A percentile compares a stretch with the other conserved stretches of the same genome.
Conservation (phyloP, 352 stramenopile species). For the Thraustochytrium striatum region DNA sequence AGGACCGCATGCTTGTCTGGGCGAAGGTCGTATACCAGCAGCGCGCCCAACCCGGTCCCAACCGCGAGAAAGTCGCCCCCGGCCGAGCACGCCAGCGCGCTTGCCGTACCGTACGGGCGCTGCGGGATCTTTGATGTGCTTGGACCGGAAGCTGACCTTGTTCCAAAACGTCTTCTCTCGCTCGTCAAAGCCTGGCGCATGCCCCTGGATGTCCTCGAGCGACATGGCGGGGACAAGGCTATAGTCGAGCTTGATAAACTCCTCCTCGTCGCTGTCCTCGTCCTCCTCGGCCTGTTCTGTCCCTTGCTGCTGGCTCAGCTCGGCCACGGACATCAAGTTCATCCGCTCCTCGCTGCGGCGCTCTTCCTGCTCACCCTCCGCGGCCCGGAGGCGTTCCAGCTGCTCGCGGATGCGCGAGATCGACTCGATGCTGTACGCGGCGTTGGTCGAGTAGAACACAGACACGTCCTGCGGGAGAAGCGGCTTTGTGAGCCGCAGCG, state of each 20-base stretch:
- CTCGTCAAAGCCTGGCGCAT: not conserved
- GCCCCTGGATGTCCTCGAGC: not conserved
- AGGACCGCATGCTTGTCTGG: constrained; percentile 29
- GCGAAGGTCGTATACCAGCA: constrained; percentile 31
- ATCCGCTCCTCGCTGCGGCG: not conserved
- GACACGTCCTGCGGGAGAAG: constrained; percentile 26
- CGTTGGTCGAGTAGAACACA: constrained; percentile 36
- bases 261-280: constrained; percentile 17
- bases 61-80: constrained; percentile 23
- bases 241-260: not conserved
- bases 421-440: constrained; percentile 20
- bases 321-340: not conserved
- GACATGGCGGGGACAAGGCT: not conserved
- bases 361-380: not conserved
- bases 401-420: constrained; percentile 24
- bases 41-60: not conserved
- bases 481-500: constrained; percentile 1
- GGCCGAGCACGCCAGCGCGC: not conserved
- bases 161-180: constrained; percentile 35
- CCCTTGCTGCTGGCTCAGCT: not conserved
- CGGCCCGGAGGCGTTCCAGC: not conserved
- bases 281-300: not conserved
- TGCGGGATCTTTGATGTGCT: constrained; percentile 11
- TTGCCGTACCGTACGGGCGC: not conserved
- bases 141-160: constrained; percentile 14